A percentile compares a stretch with the other conserved stretches of the same genome.
Conservation (phyloP, 2,329 filamentous ascomycete genomes). For the Fusarium tuaranense region DNA sequence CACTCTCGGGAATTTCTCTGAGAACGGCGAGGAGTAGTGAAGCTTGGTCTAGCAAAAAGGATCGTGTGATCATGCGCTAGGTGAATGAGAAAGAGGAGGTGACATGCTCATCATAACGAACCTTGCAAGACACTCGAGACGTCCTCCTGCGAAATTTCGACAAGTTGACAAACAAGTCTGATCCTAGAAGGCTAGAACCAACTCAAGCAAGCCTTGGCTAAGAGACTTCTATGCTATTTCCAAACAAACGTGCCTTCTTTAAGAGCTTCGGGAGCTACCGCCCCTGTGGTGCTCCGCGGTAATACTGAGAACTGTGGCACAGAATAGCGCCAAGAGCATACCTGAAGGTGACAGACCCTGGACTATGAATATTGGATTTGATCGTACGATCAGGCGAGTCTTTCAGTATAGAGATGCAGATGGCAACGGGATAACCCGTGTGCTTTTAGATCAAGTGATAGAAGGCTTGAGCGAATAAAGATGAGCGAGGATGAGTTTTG, state of each 20-base stretch:
- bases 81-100: background rate
- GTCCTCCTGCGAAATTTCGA: background rate
- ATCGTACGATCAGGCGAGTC: background rate
- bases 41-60: background rate
- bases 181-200: too few species aligned
- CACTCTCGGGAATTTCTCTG: background rate
- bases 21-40: background rate
- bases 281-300: background rate
- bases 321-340: background rate
- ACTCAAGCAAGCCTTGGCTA: background rate
- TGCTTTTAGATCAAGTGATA: background rate
- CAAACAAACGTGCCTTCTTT: background rate
- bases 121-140: background rate
- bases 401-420: background rate
- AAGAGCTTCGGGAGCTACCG: background rate
- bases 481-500: background rate
- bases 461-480: background rate
- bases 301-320: background rate
- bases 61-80: background rate
- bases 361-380: too few species aligned
- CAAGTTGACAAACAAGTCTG: fast-evolving
- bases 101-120: too few species aligned
- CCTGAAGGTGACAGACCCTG: background rate
- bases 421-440: background rate
- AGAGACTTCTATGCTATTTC: background rate